phyloP scores from a whole-genome alignment of 2,329 filamentous ascomycete genomes.

The Chrysosporium queenslandicum region DNA sequence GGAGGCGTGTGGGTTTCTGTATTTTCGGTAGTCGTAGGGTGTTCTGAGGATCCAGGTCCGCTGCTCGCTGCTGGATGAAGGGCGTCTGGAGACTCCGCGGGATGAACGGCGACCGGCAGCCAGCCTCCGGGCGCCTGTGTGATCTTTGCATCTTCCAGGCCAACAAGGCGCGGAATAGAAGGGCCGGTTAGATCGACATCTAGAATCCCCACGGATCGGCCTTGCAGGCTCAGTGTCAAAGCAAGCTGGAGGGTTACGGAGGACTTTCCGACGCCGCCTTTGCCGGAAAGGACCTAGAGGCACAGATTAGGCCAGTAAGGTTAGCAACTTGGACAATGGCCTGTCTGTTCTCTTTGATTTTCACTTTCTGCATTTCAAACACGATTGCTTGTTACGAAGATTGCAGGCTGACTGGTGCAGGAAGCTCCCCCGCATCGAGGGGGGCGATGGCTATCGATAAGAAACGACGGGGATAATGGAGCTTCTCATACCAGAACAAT shows the following conservation, averaged over 20 bases:
- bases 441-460: constrained; percentile 32
- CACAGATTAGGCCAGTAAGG: background rate
- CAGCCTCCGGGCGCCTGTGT: constrained; percentile 85
- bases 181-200: constrained; percentile 94
- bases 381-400: background rate
- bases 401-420: background rate
- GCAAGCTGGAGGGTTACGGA: constrained; percentile 95
- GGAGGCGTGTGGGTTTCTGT: background rate
- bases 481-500: constrained; percentile 30
- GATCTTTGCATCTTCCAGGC: constrained; percentile 79
- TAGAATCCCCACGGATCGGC: constrained; percentile 84
- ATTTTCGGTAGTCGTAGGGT: background rate
- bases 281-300: constrained; percentile 68
- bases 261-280: constrained; percentile 96
- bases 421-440: constrained; percentile 2
- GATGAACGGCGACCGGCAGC: constrained; percentile 78
- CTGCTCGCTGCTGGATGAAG: background rate
- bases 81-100: constrained; percentile 28
- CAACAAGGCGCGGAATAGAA: constrained; percentile 90
- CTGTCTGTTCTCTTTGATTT: background rate
- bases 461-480: constrained; percentile 19
- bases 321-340: background rate
- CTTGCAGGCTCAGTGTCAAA: constrained; percentile 72
- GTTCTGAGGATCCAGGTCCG: constrained; percentile 3
- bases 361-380: background rate